Conservation (phyloP, 345 rosid genomes). For the Hibiscus tridactylites region DNA sequence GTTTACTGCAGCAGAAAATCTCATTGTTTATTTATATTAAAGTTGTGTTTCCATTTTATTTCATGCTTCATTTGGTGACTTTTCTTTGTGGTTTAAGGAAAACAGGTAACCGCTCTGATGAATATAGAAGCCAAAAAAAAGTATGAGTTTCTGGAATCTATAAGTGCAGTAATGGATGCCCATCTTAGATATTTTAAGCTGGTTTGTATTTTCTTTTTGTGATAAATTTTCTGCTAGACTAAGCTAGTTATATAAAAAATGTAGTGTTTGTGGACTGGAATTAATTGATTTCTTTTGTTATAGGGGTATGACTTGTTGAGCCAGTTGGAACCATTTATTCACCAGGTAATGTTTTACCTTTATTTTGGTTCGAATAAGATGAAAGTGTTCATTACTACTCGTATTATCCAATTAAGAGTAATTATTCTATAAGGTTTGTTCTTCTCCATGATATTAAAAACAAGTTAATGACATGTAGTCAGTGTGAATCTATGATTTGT, state of each 20-base stretch:
- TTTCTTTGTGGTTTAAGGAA: slow-evolving; percentile 46
- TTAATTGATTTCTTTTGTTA: slow-evolving; percentile 22
- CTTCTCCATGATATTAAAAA: not conserved
- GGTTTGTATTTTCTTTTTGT: slow-evolving; percentile 28
- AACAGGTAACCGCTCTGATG: slow-evolving; percentile 76
- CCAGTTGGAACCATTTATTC: slow-evolving; percentile 76
- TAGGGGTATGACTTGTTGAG: slow-evolving; percentile 69
- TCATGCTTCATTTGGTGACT: slow-evolving; percentile 21
- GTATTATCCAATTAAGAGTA: not conserved
- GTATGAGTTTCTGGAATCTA: slow-evolving; percentile 79
- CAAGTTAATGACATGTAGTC: not conserved
- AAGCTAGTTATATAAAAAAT: not conserved
- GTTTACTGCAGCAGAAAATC: slow-evolving; percentile 17
- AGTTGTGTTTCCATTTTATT: slow-evolving; percentile 1
- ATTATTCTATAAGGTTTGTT: not conserved
- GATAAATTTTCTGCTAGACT: slow-evolving; percentile 1
- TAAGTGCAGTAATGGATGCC: slow-evolving; percentile 85
- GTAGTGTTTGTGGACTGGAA: slow-evolving; percentile 9
- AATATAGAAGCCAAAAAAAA: slow-evolving; percentile 80
- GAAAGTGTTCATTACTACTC: not conserved
- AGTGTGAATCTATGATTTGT: not conserved
- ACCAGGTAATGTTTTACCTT: slow-evolving; percentile 43
- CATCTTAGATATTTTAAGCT: slow-evolving; percentile 82
- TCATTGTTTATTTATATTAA: not conserved
- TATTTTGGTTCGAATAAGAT: too few relatives aligned